These are phyloP conservation scores for Cornus controversa DNA, from an alignment of 148 eudicot genomes.

Conservation along the genomic window DNA sequence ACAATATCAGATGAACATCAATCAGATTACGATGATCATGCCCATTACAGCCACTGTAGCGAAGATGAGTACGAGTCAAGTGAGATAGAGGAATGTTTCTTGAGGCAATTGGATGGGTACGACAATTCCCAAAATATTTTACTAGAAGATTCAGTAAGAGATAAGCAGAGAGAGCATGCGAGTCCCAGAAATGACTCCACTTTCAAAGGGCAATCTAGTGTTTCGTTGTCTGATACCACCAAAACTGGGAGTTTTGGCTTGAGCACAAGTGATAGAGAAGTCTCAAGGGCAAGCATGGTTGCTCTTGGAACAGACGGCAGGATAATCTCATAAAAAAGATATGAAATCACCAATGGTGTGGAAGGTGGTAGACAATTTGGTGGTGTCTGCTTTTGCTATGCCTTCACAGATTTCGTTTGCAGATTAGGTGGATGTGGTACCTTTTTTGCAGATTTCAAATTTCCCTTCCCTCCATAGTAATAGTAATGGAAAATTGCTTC, in stretches of 20 bases:
- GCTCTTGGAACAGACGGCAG: constrained; percentile 5
- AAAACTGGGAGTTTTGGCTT: constrained; percentile 29
- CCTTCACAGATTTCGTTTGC: too few species aligned
- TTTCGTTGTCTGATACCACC: constrained; percentile 27
- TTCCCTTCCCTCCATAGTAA: background rate
- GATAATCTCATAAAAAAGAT: constrained; percentile 19
- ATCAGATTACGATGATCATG: constrained; percentile 52
- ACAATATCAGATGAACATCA: constrained; percentile 46
- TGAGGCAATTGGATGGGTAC: constrained; percentile 48
- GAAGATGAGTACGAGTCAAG: constrained; percentile 30
- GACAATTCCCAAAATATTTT: constrained; percentile 25
- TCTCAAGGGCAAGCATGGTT: constrained; percentile 14
- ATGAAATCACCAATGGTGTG: constrained; percentile 21
- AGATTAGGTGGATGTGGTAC: constrained; percentile 13
- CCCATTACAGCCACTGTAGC: constrained; percentile 22
- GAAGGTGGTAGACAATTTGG: constrained; percentile 23
- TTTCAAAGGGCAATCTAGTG: constrained; percentile 17
- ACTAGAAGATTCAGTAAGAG: constrained; percentile 15
- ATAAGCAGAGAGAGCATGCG: constrained; percentile 11
- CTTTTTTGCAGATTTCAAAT: background rate
- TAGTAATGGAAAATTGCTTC: background rate
- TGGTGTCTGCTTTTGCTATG: background rate
- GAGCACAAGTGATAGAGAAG: constrained; percentile 35
- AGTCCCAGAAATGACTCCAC: constrained; percentile 18
- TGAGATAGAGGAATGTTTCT: constrained; percentile 70